Base-by-base conservation (phyloP, 805 yeast species). In the Yamadazyma phyllophila region DNA sequence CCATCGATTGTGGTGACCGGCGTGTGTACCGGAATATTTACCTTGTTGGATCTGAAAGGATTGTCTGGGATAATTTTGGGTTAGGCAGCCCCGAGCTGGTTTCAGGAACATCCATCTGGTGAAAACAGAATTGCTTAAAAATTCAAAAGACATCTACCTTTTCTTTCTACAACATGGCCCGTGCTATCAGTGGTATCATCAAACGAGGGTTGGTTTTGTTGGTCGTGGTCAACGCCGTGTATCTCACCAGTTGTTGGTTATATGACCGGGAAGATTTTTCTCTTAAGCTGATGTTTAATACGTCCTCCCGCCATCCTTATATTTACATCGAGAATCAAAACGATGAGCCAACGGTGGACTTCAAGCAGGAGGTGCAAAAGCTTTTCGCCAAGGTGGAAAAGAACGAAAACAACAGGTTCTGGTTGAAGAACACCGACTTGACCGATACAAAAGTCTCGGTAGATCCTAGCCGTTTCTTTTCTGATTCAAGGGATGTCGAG, bases 361-460 rank as follows among this genome's bases (percentile, higher is more conserved):
- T 44, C 34, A 20, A 34, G 9, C 14, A 45, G 7, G 53, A 52
- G 26, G 31, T 59, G 3, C 30, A 44, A 11, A 34, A 37, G 11
- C 44, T 53, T 2, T 49, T 62, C 38, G 17, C 36, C 4, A 45
- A 51, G 37, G 62, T 63, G 9, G 50, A 51, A 16, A 13, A 42
- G 11, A 50, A 60, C 15, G 49, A 49, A 12, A 51, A 20, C 10
- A 42, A 54, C 13, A 44, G 49, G n/a, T 63, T 52, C 46, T 62
- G 68, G 68, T 37, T 54, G 17, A 54, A 59, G 12, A 47, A 61
- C 35, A 59, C 63, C 16, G 53, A 50, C 4, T 43, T 61, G 11
- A 50, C 56, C 11, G 43, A 53, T 10, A 49, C 56, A n/a, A 27
- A 47, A 11, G 20, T 56, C 16, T 34, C 36, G 9, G 43, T 61